phyloP scores from a whole-genome alignment of 768 basidiomycete genomes.

The Daedaleopsis nitida region DNA sequence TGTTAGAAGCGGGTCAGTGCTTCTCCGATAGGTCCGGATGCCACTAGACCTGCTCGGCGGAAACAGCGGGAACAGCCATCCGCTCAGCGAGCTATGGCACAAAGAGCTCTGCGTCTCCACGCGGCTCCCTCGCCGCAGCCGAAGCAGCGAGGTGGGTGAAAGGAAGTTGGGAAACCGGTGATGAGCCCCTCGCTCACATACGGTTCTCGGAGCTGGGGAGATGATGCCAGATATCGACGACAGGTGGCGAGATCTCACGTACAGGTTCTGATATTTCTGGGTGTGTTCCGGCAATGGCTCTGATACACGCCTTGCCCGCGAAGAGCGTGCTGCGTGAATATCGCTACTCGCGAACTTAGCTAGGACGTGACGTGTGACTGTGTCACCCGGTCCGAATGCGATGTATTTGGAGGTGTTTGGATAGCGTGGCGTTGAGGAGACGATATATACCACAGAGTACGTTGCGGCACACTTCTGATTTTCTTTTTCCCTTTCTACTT shows the following conservation, averaged over 20 bases:
- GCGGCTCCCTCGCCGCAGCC: not conserved
- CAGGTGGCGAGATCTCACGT: conserved; percentile 2
- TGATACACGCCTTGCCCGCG: conserved; percentile 9
- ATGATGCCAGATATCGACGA: conserved; percentile 8
- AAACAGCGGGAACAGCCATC: not conserved
- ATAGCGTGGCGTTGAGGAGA: conserved; percentile 9
- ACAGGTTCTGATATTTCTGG: conserved; percentile 3
- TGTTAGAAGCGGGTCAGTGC: not conserved
- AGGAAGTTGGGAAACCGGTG: not conserved
- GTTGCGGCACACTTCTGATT: not conserved
- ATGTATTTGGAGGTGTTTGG: conserved; percentile 9
- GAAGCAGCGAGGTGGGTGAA: not conserved
- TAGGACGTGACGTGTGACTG: conserved; percentile 8
- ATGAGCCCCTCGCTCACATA: not conserved
- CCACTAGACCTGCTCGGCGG: not conserved
- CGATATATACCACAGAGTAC: not conserved
- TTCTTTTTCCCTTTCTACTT: conserved; percentile 8
- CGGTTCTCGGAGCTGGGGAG: not conserved
- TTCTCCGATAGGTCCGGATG: conserved; percentile 1
- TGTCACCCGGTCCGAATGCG: conserved; percentile 13
- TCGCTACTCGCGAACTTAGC: conserved; percentile 21
- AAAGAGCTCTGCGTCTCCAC: conserved; percentile 1
- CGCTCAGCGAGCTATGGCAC: conserved; percentile 5
- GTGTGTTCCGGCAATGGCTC: not conserved
- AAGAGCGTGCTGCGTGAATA: conserved; percentile 21